phyloP scores from a whole-genome alignment of 73 alveolate genomes.

The Urostyla sp. region DNA sequence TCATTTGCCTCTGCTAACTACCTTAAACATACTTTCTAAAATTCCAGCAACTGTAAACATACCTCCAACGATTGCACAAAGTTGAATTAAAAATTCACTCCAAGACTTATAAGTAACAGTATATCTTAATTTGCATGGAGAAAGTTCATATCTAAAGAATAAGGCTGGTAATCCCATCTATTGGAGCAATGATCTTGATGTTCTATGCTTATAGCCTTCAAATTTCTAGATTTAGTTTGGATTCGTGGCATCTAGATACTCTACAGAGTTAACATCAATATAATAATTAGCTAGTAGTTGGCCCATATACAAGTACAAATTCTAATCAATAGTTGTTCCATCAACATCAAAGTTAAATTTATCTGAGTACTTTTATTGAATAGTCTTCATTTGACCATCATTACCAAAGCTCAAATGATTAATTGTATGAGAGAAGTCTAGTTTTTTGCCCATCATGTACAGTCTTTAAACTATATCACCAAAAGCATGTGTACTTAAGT shows the following conservation, averaged over 20 bases:
- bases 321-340: slow-evolving; percentile 65
- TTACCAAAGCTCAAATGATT: slow-evolving; percentile 94
- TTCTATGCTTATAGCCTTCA: slow-evolving; percentile 58
- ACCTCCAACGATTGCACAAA: slow-evolving; percentile 99
- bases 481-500: slow-evolving; percentile 79
- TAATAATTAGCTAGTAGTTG: slow-evolving; percentile 74
- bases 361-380: slow-evolving; percentile 74
- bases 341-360: slow-evolving; percentile 63
- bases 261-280: slow-evolving; percentile 74
- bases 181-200: slow-evolving; percentile 73
- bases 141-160: slow-evolving; percentile 89
- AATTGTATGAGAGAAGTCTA: slow-evolving; percentile 92
- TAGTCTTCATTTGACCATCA: slow-evolving; percentile 64
- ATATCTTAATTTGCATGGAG: slow-evolving; percentile 96
- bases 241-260: slow-evolving; percentile 49
- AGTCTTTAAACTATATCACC: slow-evolving; percentile 59
- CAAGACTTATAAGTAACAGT: slow-evolving; percentile 85
- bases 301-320: slow-evolving; percentile 65
- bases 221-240: slow-evolving; percentile 16
- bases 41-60: slow-evolving; percentile 97
- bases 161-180: slow-evolving; percentile 87
- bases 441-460: slow-evolving; percentile 58
- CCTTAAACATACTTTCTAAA: slow-evolving; percentile 79
- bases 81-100: slow-evolving; percentile 84
- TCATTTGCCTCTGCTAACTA: background rate